These are phyloP conservation scores for Pichia sporocuriosa DNA, from an alignment of 805 yeast genomes.

Conservation along the genomic window DNA sequence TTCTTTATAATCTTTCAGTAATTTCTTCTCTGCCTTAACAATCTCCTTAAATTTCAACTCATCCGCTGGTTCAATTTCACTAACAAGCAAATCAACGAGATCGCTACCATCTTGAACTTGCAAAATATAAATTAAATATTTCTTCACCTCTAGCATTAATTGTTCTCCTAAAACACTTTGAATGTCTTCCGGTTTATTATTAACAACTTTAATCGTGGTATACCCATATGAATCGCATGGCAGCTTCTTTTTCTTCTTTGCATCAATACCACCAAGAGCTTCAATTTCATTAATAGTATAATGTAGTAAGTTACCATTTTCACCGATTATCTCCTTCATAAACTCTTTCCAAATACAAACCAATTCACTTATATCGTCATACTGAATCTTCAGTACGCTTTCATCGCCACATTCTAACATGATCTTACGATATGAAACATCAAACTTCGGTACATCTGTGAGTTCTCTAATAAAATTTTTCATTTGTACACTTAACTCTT, in stretches of 20 bases:
- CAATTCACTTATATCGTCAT: slow-evolving; percentile 39
- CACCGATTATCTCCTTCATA: slow-evolving; percentile 26
- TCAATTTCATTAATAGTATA: slow-evolving; percentile 7
- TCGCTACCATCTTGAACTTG: slow-evolving; percentile 78
- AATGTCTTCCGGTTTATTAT: slow-evolving; percentile 3
- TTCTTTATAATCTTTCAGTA: slow-evolving; percentile 16
- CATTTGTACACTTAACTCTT: slow-evolving; percentile 41
- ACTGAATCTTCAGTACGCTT: slow-evolving; percentile 33
- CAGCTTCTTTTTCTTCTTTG: slow-evolving; percentile 35
- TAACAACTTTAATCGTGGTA: slow-evolving; percentile 7
- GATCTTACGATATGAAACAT: slow-evolving; percentile 47
- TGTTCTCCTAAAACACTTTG: slow-evolving; percentile 21
- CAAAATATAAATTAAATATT: slow-evolving; percentile 75
- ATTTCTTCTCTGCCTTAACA: slow-evolving; percentile 39
- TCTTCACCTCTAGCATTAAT: slow-evolving; percentile 67
- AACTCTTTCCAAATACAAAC: slow-evolving; percentile 37
- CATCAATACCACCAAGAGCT: slow-evolving; percentile 19
- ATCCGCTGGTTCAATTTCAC: slow-evolving; percentile 61
- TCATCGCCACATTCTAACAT: slow-evolving; percentile 60
- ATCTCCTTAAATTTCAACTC: slow-evolving; percentile 58
- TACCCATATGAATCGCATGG: slow-evolving; percentile 15
- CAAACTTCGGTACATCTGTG: slow-evolving; percentile 51
- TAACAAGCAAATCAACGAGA: slow-evolving; percentile 41
- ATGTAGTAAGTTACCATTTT: slow-evolving; percentile 6
- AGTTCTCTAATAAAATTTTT: slow-evolving; percentile 39